Evolutionary conservation across 768 basidiomycete species (phyloP).

Genomic region (Tylopilus sp.): DNA sequence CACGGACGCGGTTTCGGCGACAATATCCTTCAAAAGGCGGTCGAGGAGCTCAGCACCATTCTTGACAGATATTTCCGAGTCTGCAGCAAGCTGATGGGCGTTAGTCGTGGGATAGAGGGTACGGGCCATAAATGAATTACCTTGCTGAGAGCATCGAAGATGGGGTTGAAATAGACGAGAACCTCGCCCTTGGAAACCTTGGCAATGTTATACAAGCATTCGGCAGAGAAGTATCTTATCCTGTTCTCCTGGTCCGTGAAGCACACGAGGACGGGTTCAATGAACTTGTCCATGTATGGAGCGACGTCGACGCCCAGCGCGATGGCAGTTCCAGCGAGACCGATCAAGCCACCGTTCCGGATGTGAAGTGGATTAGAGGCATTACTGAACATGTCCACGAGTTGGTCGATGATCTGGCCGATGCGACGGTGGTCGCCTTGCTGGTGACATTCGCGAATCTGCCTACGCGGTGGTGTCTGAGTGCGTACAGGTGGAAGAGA

Average conservation of each 20-base stretch:
- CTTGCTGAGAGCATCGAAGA: slow-evolving; percentile 97
- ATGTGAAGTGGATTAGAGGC: slow-evolving; percentile 80
- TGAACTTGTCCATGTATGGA: slow-evolving; percentile 91
- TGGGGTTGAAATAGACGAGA: slow-evolving; percentile 95
- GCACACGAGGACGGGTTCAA: slow-evolving; percentile 83
- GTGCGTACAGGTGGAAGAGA: neutral
- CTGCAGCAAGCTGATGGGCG: slow-evolving; percentile 77
- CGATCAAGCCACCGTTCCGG: slow-evolving; percentile 93
- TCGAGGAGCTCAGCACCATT: slow-evolving; percentile 97
- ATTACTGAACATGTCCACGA: slow-evolving; percentile 91
- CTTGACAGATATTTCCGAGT: slow-evolving; percentile 94
- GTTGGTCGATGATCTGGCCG: slow-evolving; percentile 85
- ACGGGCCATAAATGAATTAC: slow-evolving; percentile 39
- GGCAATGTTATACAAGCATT: slow-evolving; percentile 97
- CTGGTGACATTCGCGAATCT: slow-evolving; percentile 82
- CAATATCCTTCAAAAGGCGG: slow-evolving; percentile 95
- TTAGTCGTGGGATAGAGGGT: slow-evolving; percentile 11
- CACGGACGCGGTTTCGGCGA: slow-evolving; percentile 92
- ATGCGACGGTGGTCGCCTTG: slow-evolving; percentile 81
- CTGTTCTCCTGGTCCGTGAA: slow-evolving; percentile 93
- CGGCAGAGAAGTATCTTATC: slow-evolving; percentile 96
- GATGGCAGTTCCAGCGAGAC: slow-evolving; percentile 95
- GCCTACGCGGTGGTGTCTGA: slow-evolving; percentile 41
- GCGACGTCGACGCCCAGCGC: slow-evolving; percentile 91
- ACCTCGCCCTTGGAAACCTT: slow-evolving; percentile 98